Conservation (phyloP, 495 filamentous ascomycete species). For the Podospora fimiseda region DNA sequence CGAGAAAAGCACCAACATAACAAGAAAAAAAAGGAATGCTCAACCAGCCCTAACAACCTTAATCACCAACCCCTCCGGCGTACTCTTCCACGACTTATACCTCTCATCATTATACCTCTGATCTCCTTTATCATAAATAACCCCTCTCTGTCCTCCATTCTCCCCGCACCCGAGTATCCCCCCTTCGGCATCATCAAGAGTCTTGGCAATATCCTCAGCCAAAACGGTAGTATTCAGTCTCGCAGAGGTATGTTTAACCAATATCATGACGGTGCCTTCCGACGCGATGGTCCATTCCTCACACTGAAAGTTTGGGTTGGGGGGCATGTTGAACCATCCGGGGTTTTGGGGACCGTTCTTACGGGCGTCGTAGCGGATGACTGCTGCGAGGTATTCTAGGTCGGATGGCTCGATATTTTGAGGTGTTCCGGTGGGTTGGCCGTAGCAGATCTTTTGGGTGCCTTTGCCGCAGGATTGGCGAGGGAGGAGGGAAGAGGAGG, state of each 20-base stretch:
- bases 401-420: neutral
- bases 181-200: conserved; percentile 9
- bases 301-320: neutral
- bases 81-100: conserved; percentile 6
- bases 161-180: conserved; percentile 11
- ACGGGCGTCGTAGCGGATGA: neutral
- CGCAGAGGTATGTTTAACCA: conserved; percentile 8
- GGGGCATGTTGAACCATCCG: neutral
- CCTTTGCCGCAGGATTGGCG: neutral
- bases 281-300: conserved; percentile 11
- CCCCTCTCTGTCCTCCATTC: conserved; percentile 9
- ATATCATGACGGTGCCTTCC: conserved; percentile 9
- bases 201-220: conserved; percentile 12
- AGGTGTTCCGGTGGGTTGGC: neutral
- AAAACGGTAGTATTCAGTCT: conserved; percentile 11
- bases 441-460: neutral
- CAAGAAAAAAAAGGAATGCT: neutral
- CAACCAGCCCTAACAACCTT: conserved; percentile 7
- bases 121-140: conserved; percentile 7
- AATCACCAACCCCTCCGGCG: conserved; percentile 12
- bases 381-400: neutral
- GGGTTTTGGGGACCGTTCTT: neutral
- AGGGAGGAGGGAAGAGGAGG: no score
- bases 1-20: no score
- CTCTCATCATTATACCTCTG: conserved; percentile 7